Percentiles rank a stretch among this genome's conserved stretches.
Evolutionary conservation across 2,329 filamentous ascomycete species (phyloP).

Genomic region (Phaeophleospora eucalypticola): DNA sequence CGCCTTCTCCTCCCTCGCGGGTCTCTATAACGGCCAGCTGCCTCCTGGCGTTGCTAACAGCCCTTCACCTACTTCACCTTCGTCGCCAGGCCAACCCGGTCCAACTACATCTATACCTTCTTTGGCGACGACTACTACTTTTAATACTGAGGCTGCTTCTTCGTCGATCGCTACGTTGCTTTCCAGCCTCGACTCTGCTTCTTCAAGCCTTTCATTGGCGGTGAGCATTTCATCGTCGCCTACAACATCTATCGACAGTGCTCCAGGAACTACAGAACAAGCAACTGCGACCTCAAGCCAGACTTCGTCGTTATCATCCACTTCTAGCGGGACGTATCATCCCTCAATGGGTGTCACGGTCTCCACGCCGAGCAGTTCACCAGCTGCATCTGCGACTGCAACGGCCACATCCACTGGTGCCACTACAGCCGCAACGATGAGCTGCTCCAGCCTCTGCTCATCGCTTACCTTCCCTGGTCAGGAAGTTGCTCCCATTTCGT

Average conservation of each 20-base stretch:
- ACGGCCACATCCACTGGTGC: slow-evolving; percentile 5
- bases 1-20: slow-evolving; percentile 13
- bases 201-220: slow-evolving; percentile 2
- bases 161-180: slow-evolving; percentile 2
- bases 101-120: neutral
- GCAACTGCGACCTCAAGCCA: neutral
- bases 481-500: slow-evolving; percentile 21
- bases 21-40: slow-evolving; percentile 12
- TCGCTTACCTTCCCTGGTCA: slow-evolving; percentile 21
- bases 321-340: no score
- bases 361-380: neutral
- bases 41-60: slow-evolving; percentile 7
- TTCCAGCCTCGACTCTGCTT: slow-evolving; percentile 1
- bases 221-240: neutral
- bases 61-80: slow-evolving; percentile 8
- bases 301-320: no score
- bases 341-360: neutral
- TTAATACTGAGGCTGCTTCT: slow-evolving; percentile 11
- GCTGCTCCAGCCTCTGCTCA: slow-evolving; percentile 23
- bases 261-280: neutral
- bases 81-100: slow-evolving; percentile 4
- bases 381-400: slow-evolving; percentile 4
- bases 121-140: slow-evolving; percentile 12
- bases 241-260: neutral
- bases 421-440: slow-evolving; percentile 9